These are phyloP conservation scores for Trichoderma hamatum DNA, from an alignment of 2,329 filamentous ascomycete species.

Conservation along the genomic window DNA sequence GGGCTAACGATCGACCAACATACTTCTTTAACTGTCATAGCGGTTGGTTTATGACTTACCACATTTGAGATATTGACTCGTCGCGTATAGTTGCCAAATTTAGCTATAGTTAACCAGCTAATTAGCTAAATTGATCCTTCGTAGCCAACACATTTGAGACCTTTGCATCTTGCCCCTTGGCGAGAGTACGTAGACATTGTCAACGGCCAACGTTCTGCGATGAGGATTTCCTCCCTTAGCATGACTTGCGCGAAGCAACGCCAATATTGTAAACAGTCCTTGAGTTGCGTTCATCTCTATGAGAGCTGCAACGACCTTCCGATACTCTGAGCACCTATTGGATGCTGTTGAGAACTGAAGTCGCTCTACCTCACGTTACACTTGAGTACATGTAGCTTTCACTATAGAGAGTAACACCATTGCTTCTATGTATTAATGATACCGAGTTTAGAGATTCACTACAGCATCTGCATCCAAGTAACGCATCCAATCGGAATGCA, in stretches of 20 bases:
- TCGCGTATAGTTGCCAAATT: neutral
- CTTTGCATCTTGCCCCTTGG: neutral
- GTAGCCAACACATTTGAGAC: too few relatives aligned
- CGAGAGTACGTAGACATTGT: neutral
- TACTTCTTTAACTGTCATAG: neutral
- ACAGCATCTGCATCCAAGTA: neutral
- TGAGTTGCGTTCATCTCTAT: too few relatives aligned
- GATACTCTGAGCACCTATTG: too few relatives aligned
- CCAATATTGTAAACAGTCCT: too few relatives aligned
- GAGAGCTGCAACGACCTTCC: too few relatives aligned
- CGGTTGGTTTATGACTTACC: neutral
- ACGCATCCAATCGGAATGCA: neutral
- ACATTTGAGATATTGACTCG: neutral
- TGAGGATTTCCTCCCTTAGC: too few relatives aligned
- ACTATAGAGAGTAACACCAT: too few relatives aligned
- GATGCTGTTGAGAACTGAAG: too few relatives aligned
- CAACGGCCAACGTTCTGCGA: too few relatives aligned
- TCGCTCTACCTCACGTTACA: too few relatives aligned
- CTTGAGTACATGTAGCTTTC: too few relatives aligned
- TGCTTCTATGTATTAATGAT: neutral
- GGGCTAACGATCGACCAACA: neutral
- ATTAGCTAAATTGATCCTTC: neutral
- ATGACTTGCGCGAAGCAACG: too few relatives aligned
- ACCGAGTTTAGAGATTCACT: neutral
- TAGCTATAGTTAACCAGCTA: neutral